Base-by-base conservation (phyloP, 2,329 filamentous ascomycete genomes). In the Fusarium sulawesiense region DNA sequence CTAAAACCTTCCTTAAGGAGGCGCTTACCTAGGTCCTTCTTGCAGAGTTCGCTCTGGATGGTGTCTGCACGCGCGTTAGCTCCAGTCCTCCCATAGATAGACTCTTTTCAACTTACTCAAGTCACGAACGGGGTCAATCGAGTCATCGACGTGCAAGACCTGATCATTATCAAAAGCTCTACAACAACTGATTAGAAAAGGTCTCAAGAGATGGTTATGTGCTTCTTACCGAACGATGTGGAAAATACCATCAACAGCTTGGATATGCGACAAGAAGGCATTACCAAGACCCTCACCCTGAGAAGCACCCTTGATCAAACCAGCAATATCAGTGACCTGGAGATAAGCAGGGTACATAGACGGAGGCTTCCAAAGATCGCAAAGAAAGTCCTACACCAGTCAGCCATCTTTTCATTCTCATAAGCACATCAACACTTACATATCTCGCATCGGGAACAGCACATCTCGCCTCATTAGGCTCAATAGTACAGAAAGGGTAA, bases 401-500 rank as follows among this genome's bases (percentile, higher is more conserved):
- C 18, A 47, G 59, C 6, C 8, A 37, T 13, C 10, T 29, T 18
- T 37, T 29, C 21, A 46, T 14, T 9, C 54, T 44, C n/a, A 6
- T 32, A 20, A 21, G 10, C 42, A 11, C 2, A n/a, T 20, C 29
- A 53, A 47, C 23, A 80, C 80, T 73, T 73, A 83, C 81, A 71
- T 83, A 83, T 79, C 82, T 76, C 51, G 73, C 76, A 68, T 83
- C 82, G 3, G 82, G 82, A 53, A 83, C 82, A 58, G 80, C 76
- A 76, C 82, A 83, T 71, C 82, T 80, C 56, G 81, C 81, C 74
- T 83, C 81, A 25, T 83, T 83, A 41, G 82, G 82, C 76, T 83
- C 82, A 75, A 83, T 83, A 0, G 82, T 83, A 71, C 82, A 83
- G 56, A 83, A 83, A 1, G 82, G 81, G 62, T 83, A 83, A 68